These are phyloP conservation scores for Pseudonitzschia pungens DNA, from an alignment of 108 stramenopile genomes.

Conservation along the genomic window DNA sequence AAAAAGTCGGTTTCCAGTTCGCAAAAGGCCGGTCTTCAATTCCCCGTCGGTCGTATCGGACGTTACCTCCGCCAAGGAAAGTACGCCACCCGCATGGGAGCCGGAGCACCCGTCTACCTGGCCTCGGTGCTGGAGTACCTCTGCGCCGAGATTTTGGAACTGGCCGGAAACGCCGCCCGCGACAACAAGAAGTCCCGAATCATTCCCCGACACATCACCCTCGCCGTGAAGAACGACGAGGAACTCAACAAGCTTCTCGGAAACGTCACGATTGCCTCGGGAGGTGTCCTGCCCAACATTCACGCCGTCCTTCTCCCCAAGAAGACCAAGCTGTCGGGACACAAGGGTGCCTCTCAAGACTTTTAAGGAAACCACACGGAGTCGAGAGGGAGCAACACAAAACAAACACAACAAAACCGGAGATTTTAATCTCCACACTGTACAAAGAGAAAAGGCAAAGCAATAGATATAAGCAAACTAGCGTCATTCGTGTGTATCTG, in stretches of 20 bases:
- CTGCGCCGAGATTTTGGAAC: constrained; percentile 92
- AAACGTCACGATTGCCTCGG: constrained; percentile 92
- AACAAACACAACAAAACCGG: constrained; percentile 17
- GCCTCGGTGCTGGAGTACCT: constrained; percentile 95
- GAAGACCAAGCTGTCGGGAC: constrained; percentile 63
- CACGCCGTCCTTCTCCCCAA: constrained; percentile 94
- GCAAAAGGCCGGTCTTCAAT: constrained; percentile 95
- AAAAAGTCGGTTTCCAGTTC: constrained; percentile 83
- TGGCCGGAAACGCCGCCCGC: constrained; percentile 95
- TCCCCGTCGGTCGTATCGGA: constrained; percentile 94
- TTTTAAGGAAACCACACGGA: not conserved
- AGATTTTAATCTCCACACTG: constrained; percentile 31
- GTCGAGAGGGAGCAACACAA: not conserved
- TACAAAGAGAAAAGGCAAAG: no score
- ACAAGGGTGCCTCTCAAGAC: no score
- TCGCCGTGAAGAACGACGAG: constrained; percentile 95
- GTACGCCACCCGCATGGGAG: constrained; percentile 92
- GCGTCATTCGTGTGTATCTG: no score
- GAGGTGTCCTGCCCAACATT: constrained; percentile 97
- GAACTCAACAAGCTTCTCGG: constrained; percentile 94
- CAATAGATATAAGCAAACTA: no score
- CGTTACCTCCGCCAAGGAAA: constrained; percentile 95
- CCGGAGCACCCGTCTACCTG: constrained; percentile 94
- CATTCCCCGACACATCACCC: constrained; percentile 92
- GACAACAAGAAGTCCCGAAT: constrained; percentile 97